phyloP scores from a whole-genome alignment of 768 basidiomycete species.

The Tremella mesenterica region DNA sequence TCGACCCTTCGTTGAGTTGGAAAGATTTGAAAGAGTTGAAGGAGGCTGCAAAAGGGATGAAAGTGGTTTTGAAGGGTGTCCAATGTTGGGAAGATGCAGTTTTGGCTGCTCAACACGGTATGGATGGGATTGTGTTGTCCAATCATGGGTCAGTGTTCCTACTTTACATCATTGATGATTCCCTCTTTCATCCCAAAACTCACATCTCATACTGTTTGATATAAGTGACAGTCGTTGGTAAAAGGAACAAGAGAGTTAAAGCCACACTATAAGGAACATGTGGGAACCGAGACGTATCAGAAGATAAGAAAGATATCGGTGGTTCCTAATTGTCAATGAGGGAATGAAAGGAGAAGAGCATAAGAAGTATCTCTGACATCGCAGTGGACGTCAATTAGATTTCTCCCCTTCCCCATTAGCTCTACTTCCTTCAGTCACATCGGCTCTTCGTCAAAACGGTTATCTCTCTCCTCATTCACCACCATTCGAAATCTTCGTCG shows the following conservation, averaged over 20 bases:
- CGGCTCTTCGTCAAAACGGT: constrained; percentile 58
- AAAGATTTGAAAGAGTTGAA: constrained; percentile 67
- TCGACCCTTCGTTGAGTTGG: constrained; percentile 86
- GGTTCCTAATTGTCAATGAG: too few species aligned
- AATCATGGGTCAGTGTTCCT: constrained; percentile 24
- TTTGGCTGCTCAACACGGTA: constrained; percentile 57
- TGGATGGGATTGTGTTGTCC: constrained; percentile 39
- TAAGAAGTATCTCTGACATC: too few species aligned
- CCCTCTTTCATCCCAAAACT: too few species aligned
- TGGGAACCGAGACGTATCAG: too few species aligned
- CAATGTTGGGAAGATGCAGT: constrained; percentile 85
- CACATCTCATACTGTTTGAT: too few species aligned
- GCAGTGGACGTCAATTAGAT: constrained; percentile 27
- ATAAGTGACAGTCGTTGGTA: too few species aligned
- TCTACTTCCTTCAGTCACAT: constrained; percentile 76
- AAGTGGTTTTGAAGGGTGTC: constrained; percentile 81
- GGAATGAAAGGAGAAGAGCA: too few species aligned
- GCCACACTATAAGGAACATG: too few species aligned
- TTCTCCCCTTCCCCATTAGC: constrained; percentile 75
- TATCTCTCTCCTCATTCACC: constrained; percentile 53
- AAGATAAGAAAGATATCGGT: too few species aligned
- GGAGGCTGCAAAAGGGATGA: constrained; percentile 68
- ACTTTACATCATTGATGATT: not conserved
- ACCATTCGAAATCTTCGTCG: constrained; percentile 70
- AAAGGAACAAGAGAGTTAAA: too few species aligned